Percentiles rank a stretch among this genome's conserved stretches.
These are phyloP conservation scores for Neurospora tetraspora DNA, from an alignment of 495 filamentous ascomycete genomes.

Conservation along the genomic window DNA sequence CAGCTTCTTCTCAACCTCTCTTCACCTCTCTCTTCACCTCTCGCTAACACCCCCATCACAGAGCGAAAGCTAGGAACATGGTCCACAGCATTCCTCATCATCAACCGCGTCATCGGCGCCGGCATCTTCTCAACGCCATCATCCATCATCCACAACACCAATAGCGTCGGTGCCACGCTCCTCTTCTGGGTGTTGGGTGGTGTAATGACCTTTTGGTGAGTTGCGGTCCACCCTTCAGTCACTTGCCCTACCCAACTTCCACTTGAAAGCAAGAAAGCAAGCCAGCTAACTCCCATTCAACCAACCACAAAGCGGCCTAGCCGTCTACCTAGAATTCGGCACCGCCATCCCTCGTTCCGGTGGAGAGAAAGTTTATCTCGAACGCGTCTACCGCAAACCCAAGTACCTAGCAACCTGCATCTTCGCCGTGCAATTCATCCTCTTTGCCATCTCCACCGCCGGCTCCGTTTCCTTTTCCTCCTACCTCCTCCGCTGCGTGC, in stretches of 20 bases:
- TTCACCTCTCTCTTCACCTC: neutral
- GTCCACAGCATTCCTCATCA: slow-evolving; percentile 26
- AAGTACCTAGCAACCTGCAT: slow-evolving; percentile 26
- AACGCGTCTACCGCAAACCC: slow-evolving; percentile 24
- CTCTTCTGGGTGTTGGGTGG: slow-evolving; percentile 25
- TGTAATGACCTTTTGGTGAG: slow-evolving; percentile 24
- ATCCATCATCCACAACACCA: slow-evolving; percentile 14
- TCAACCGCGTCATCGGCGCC: slow-evolving; percentile 24
- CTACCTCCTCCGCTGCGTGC: slow-evolving; percentile 17
- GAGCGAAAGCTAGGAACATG: slow-evolving; percentile 24
- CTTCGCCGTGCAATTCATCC: slow-evolving; percentile 30
- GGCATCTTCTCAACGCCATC: slow-evolving; percentile 23
- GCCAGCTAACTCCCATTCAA: neutral
- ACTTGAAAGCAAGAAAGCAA: neutral
- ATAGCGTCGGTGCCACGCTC: slow-evolving; percentile 23
- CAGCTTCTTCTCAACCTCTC: neutral
- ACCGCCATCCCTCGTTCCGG: neutral
- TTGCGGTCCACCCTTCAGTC: neutral
- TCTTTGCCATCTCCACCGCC: slow-evolving; percentile 28
- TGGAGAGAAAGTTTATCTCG: slow-evolving; percentile 11
- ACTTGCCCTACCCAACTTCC: neutral
- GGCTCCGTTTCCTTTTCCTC: slow-evolving; percentile 22
- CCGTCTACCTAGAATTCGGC: slow-evolving; percentile 26
- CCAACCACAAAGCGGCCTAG: neutral
- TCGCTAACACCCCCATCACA: neutral